A percentile compares a stretch with the other conserved stretches of the same genome.
phyloP scores from a whole-genome alignment of 208 protist species.

The Crithidia acanthocephali region DNA sequence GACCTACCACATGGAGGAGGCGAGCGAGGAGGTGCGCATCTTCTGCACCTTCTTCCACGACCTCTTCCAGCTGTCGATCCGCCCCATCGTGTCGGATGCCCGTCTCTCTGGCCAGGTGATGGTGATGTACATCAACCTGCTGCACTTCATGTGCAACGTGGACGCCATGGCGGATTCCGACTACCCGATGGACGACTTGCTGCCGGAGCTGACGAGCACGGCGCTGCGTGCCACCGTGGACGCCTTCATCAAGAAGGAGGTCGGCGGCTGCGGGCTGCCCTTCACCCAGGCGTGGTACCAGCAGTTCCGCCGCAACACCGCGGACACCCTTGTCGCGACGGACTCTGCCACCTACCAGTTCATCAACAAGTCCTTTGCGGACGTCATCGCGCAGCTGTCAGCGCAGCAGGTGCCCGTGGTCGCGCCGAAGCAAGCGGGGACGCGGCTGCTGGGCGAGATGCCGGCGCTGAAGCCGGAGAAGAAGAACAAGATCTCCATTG shows the following conservation, averaged over 20 bases:
- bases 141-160: conserved; percentile 92
- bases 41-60: conserved; percentile 88
- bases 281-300: conserved; percentile 85
- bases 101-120: conserved; percentile 64
- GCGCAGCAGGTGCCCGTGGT: conserved; percentile 32
- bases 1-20: conserved; percentile 82
- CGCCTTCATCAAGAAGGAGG: conserved; percentile 73
- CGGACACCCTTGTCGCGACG: conserved; percentile 69
- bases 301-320: conserved; percentile 69
- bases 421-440: conserved; percentile 23
- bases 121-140: conserved; percentile 83
- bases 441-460: conserved; percentile 63
- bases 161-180: conserved; percentile 70
- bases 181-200: conserved; percentile 47
- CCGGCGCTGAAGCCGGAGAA: conserved; percentile 58
- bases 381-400: conserved; percentile 47
- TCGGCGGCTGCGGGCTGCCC: conserved; percentile 62
- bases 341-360: conserved; percentile 69
- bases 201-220: conserved; percentile 66
- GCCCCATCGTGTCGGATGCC: conserved; percentile 52
- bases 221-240: conserved; percentile 52
- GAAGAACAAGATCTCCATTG: conserved; percentile 76
- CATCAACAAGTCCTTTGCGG: conserved; percentile 64
- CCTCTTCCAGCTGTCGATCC: conserved; percentile 78
- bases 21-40: conserved; percentile 61